A percentile compares a stretch with the other conserved stretches of the same genome.
Conservation (phyloP, 1,139 yeast genomes). For the Scheffersomyces segobiensis region DNA sequence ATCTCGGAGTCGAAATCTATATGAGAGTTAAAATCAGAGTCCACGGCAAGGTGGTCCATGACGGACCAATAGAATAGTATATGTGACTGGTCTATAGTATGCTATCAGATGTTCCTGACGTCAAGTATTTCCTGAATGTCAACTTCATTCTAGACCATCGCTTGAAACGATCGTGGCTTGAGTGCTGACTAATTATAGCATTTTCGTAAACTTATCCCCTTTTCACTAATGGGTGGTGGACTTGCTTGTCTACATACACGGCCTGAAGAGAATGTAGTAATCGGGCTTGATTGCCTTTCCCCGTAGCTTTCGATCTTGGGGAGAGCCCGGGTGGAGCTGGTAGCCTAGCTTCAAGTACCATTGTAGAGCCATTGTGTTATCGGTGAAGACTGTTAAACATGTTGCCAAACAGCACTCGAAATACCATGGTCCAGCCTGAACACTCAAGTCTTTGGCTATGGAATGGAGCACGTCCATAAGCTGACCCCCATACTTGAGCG, state of each 20-base stretch:
- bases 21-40: neutral
- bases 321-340: constrained; percentile 38
- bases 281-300: constrained; percentile 44
- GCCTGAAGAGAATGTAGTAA: constrained; percentile 31
- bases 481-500: constrained; percentile 31
- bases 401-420: constrained; percentile 27
- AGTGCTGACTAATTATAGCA: neutral
- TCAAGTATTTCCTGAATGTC: neutral
- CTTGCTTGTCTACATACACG: neutral
- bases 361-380: constrained; percentile 38
- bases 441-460: constrained; percentile 18
- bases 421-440: constrained; percentile 4
- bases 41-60: too few relatives aligned
- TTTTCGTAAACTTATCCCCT: neutral
- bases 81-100: neutral
- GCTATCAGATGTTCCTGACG: neutral
- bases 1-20: neutral
- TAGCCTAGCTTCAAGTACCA: constrained; percentile 50
- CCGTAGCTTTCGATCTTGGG: constrained; percentile 40
- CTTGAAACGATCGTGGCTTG: neutral
- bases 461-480: constrained; percentile 33
- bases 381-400: constrained; percentile 52
- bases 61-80: too few relatives aligned
- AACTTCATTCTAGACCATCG: neutral
- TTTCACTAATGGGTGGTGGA: neutral